Evolutionary conservation across 1,284 basidiomycete species (phyloP), one percentile per base, ranked within the genome.

Genomic region (Pseudozyma hubeiensis): DNA sequence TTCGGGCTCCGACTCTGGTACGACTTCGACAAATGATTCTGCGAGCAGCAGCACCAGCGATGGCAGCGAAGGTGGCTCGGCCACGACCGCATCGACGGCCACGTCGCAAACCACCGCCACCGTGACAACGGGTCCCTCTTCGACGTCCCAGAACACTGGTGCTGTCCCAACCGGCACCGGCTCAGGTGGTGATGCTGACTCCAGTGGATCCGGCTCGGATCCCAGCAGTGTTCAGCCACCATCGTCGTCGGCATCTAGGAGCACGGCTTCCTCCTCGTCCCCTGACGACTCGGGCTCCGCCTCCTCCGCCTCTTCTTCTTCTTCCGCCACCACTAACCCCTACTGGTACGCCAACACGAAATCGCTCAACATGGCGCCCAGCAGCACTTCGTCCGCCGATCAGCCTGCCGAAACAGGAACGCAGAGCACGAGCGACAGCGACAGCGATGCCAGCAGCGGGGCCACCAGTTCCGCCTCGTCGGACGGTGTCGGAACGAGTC

Each of bases 271-370:
- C 10, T 47, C 54, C 11, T 54, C 61, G n/a, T n/a, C 58, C 19
- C 53, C 53, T 29, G 40, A 53, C 39, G 29, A 24, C 17, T 61
- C 61, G 14, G 43, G 11, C 6, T 56, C 49, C 4, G 43, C 37
- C 49, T 56, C 55, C 14, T 56, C 61, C 3, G 30, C 31, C n/a
- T 62, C 68, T 9, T 40, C 53, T 24, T 53, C 58, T 16, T 47
- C 64, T 29, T 35, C 60, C 11, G 33, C 34, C 5, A 64, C 66
- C 35, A 60, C 66, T 49, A 64, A 75, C 49, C 72, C 64, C 1
- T 78, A 76, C 70, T 72, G 74, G 65, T 78, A 78, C 46, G 77
- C 77, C 46, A 67, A 78, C 75, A 62, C 62, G 5, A 47, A 57
- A 43, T 69, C 71, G 7, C 46, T 78, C 29, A 74, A 65, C 31